Base-by-base conservation (phyloP, 164 flowering plant genomes). In the Umbilicus rupestris region DNA sequence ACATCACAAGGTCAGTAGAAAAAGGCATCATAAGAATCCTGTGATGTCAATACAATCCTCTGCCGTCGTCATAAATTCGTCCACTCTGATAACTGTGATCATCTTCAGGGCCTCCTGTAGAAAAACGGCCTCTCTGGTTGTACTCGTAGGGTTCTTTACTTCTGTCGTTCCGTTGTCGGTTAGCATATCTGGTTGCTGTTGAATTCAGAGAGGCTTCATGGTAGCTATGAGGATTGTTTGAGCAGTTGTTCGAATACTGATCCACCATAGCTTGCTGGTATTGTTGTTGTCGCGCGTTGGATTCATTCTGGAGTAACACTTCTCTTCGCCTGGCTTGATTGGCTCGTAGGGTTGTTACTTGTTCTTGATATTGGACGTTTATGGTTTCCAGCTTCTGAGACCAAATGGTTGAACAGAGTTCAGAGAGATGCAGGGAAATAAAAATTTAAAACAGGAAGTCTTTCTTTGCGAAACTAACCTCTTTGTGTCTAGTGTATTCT, bases 261-360 rank as follows among this genome's bases (percentile, higher is more conserved):
- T 66, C 78, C 70, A 71, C 67, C 17, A 70, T 50, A 2, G 78
- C 72, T 68, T 84, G 79, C 75, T 82, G 81, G 72, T 87, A 83
- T 50, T 80, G 83, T 22, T 73, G 78, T 41, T 77, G 79, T 12
- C 86, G 73, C 20, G 70, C 74, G 5, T 75, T 78, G 44, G 87
- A 78, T 69, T 87, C 93, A 66, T 76, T 74, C 7, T 74, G 77
- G 20, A 87, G 85, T 67, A 84, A 74, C 37, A 83, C 90, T 3
- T 85, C 93, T 72, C 87, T 76, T 3, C 72, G 79, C 67, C 33
- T 74, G 39, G 82, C 84, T 44, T 85, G 88, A 9, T 77, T 78
- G 2, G 76, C 74, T 55, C 90, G 74, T 29, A 84, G 80, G 19
- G 84, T 70, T 44, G 71, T 60, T 39, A 84, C 65, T 64, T 83